These are phyloP conservation scores for Rhodomyrtus tomentosa DNA, from an alignment of 345 rosid species.

Conservation along the genomic window DNA sequence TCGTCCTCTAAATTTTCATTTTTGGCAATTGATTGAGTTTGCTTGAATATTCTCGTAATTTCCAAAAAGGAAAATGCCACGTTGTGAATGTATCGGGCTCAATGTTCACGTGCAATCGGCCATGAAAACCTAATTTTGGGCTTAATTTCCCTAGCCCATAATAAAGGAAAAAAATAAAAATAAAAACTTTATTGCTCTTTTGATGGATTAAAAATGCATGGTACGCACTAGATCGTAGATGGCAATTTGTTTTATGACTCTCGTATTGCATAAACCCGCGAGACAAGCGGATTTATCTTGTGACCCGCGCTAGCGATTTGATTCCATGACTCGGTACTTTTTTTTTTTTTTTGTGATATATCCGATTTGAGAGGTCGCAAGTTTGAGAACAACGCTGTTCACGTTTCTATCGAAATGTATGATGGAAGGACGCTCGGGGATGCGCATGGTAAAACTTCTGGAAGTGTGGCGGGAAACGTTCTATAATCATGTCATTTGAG, in stretches of 20 bases:
- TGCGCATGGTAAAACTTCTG: no score
- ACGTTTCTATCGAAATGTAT: no score
- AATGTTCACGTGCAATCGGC: rapidly evolving
- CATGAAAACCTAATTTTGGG: not conserved
- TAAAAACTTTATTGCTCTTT: not conserved
- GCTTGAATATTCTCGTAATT: not conserved
- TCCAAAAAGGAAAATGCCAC: rapidly evolving
- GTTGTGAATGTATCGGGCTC: not conserved
- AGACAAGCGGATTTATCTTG: not conserved
- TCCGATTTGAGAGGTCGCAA: no score
- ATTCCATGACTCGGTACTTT: no score
- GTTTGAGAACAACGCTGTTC: no score
- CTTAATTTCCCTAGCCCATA: not conserved
- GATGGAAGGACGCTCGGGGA: no score
- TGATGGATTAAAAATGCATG: not conserved
- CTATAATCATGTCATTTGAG: no score
- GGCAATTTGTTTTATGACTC: not conserved
- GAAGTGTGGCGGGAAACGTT: no score
- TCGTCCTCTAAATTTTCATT: not conserved
- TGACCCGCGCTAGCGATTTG: no score
- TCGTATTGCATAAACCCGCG: rapidly evolving
- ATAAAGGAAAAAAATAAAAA: no score
- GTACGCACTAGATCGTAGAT: rapidly evolving
- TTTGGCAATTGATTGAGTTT: not conserved
- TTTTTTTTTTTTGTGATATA: no score